Percentiles rank a stretch among this genome's conserved stretches.
phyloP scores from a whole-genome alignment of 164 flowering plant genomes.

The Vitis rupestris region DNA sequence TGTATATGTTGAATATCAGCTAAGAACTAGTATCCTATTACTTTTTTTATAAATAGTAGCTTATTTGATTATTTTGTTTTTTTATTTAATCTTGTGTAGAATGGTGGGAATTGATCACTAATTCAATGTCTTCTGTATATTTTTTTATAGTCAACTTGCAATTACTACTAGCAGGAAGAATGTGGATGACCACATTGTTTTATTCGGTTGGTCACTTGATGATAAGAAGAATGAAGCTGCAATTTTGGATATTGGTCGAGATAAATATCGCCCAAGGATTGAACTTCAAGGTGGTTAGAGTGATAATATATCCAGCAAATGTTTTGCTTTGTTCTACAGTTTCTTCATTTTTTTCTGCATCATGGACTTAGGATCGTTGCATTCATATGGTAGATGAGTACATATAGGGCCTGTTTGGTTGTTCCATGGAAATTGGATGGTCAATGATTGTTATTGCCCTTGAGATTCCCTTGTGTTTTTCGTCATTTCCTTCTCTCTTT shows the following conservation, averaged over 20 bases:
- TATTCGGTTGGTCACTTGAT: slow-evolving; percentile 62
- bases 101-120: background rate
- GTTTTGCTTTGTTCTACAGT: background rate
- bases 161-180: slow-evolving; percentile 67
- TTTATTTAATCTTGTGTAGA: background rate
- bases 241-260: slow-evolving; percentile 53
- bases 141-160: slow-evolving; percentile 62
- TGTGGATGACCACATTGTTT: slow-evolving; percentile 56
- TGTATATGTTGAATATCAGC: background rate
- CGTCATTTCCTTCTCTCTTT: too few relatives aligned
- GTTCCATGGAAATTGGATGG: too few relatives aligned
- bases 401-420: too few relatives aligned
- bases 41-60: background rate
- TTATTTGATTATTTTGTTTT: slow-evolving; percentile 1
- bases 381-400: background rate
- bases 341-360: background rate
- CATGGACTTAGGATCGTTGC: background rate
- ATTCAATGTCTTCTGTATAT: background rate
- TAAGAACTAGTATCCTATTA: background rate
- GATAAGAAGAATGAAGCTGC: slow-evolving; percentile 44
- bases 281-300: slow-evolving; percentile 71
- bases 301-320: background rate
- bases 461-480: too few relatives aligned
- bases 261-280: slow-evolving; percentile 68
- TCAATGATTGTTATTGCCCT: too few relatives aligned